These are phyloP conservation scores for Allium cepa DNA, from an alignment of 106 monocot genomes.

Conservation along the genomic window DNA sequence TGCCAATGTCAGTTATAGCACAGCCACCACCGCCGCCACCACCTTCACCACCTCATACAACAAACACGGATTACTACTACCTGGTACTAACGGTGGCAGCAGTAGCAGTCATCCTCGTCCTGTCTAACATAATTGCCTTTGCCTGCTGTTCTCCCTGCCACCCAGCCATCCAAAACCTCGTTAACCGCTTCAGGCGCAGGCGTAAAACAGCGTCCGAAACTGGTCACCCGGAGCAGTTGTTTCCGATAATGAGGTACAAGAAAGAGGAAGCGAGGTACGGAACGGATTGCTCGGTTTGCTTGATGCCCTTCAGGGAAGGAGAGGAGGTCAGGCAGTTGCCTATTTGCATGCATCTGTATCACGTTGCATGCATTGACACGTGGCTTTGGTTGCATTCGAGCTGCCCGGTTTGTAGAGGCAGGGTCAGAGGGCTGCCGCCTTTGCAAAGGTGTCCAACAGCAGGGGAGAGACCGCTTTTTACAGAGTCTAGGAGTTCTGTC, in stretches of 20 bases:
- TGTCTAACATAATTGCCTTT: constrained; percentile 1
- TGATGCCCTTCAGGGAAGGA: constrained; percentile 13
- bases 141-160: constrained; percentile 1
- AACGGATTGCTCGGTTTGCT: constrained; percentile 11
- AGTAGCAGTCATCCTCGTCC: constrained; percentile 2
- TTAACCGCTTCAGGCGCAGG: neutral
- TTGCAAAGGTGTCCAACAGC: neutral
- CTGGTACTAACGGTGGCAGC: neutral
- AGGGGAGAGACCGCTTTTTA: neutral
- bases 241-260: neutral
- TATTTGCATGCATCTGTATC: constrained; percentile 15
- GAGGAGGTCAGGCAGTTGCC: constrained; percentile 17
- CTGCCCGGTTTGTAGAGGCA: constrained; percentile 14
- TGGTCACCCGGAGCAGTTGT: neutral
- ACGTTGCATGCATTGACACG: constrained; percentile 17
- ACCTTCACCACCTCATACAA: neutral
- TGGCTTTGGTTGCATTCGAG: constrained; percentile 20
- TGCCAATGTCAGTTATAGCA: no score
- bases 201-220: neutral
- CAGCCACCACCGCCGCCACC: neutral
- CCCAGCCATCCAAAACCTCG: neutral
- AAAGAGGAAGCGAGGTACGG: neutral
- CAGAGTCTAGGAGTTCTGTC: neutral
- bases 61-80: constrained; percentile 4
- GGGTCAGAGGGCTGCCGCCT: neutral